Percentiles rank a stretch among this genome's conserved stretches.
Conservation (phyloP, 2,329 filamentous ascomycete genomes). For the Alternaria angustiovoidea region DNA sequence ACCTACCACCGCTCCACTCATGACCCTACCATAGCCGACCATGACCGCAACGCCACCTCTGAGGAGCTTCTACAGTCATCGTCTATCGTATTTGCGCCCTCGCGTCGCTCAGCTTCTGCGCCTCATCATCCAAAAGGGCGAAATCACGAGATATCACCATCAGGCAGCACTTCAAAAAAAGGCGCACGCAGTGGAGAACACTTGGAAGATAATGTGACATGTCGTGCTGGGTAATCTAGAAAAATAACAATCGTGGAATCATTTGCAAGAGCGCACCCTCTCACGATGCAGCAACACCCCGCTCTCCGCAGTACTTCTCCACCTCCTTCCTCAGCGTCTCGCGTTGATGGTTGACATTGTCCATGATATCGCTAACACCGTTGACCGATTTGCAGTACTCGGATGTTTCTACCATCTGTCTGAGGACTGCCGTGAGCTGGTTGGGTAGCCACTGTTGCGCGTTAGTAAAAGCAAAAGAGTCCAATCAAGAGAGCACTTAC, state of each 20-base stretch:
- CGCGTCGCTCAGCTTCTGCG: not conserved
- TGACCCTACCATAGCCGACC: not conserved
- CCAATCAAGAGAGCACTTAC: constrained; percentile 36
- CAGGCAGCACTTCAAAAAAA: not conserved
- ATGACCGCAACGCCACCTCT: not conserved
- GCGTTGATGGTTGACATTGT: constrained; percentile 68
- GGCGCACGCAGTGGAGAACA: not conserved
- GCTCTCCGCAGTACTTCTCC: constrained; percentile 74
- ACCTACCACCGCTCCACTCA: constrained; percentile 11
- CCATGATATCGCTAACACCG: constrained; percentile 70
- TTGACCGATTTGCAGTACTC: constrained; percentile 56
- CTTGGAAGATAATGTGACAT: constrained; percentile 1
- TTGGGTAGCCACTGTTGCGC: constrained; percentile 73
- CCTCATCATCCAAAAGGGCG: constrained; percentile 26
- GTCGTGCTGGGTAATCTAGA: not conserved
- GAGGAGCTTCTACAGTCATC: constrained; percentile 2
- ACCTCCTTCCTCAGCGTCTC: constrained; percentile 76
- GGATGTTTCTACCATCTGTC: constrained; percentile 71
- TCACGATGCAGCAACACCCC: constrained; percentile 52
- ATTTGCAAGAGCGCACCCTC: not conserved
- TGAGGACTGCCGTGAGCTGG: constrained; percentile 77
- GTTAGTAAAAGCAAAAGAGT: constrained; percentile 9
- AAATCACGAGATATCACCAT: constrained; percentile 26
- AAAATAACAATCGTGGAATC: not conserved
- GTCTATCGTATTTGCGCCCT: constrained; percentile 13